These are phyloP conservation scores for Lepidium sativum DNA, from an alignment of 345 rosid species.

Conservation along the genomic window DNA sequence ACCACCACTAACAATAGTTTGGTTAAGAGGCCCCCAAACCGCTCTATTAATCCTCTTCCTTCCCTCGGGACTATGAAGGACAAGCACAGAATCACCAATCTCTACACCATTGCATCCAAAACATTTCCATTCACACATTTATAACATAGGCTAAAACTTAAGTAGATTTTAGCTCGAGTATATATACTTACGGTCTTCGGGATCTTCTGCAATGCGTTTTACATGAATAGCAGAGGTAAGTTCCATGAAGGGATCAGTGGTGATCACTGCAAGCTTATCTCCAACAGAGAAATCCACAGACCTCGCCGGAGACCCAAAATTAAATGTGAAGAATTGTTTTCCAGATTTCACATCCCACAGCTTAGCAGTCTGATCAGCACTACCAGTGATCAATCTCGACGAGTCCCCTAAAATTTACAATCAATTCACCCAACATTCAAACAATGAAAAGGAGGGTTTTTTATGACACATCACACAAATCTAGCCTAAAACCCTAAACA, in stretches of 20 bases:
- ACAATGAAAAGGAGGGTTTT: neutral
- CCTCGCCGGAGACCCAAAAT: slow-evolving; percentile 78
- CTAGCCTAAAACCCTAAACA: neutral
- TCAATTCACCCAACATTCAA: neutral
- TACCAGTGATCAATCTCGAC: slow-evolving; percentile 60
- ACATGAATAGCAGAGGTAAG: slow-evolving; percentile 76
- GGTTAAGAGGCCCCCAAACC: slow-evolving; percentile 89
- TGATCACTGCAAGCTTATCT: slow-evolving; percentile 82
- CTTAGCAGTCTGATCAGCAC: slow-evolving; percentile 91
- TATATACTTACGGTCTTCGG: slow-evolving; percentile 52
- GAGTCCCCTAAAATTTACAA: slow-evolving; percentile 56
- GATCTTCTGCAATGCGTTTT: slow-evolving; percentile 64
- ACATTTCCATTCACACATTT: neutral
- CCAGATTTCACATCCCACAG: slow-evolving; percentile 86
- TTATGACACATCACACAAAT: neutral
- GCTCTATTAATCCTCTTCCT: slow-evolving; percentile 72
- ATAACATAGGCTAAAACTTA: neutral
- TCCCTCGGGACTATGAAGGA: slow-evolving; percentile 65
- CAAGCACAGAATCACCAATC: slow-evolving; percentile 51
- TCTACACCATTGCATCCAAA: slow-evolving; percentile 36
- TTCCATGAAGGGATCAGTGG: slow-evolving; percentile 93
- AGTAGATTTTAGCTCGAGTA: neutral
- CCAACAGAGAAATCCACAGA: slow-evolving; percentile 80
- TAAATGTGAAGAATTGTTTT: slow-evolving; percentile 48
- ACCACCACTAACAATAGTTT: slow-evolving; percentile 75